Base-by-base conservation (phyloP, 495 filamentous ascomycete species). In the Neurospora intermedia region DNA sequence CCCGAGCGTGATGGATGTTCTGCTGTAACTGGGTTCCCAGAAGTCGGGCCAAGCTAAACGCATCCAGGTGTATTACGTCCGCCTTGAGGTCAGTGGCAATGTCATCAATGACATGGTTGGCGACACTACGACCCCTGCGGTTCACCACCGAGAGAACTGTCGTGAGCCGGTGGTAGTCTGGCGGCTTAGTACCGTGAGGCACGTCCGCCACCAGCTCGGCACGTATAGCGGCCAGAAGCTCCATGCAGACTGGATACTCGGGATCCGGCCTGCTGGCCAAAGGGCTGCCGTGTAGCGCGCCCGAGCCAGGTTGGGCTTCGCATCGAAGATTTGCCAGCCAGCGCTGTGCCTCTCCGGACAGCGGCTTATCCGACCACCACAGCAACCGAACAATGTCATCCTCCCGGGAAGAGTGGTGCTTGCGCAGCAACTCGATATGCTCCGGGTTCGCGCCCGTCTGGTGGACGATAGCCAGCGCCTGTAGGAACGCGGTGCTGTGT, bases 21-120 rank as follows among this genome's bases (percentile, higher is more conserved):
- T 96, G 93, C 45, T 91, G 88, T 31, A 93, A 73, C 78, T 92
- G 93, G 75, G 90, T 87, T 40, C 89, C 92, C 48, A 91, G 87
- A 48, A 98, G 83, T 72, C 94, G 85, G 16, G 93, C 92, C 74
- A 99, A 85, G 79, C 94, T 92, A 74, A 92, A 89, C 16, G 94
- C 90, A 80, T 91, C 89, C 16, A 99, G 81, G 31, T 88, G 87
- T 43, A 99, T 83, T 6, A 98, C 78, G 79, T 98, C 92, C n/a
- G 94, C 90, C 42, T 83, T 81, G 15, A 91, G 73, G 20, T 88
- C 84, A 13, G 81, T 77, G 2, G 93, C 91, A 41, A 92, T 80
- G 31, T 85, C 77, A 16, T 80, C 73, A 10, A 85, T 70, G 15
- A 85, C 73, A 18, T 76, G 74, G 39, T 74, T 73, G 18, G 83